Base-by-base conservation (phyloP, 208 protist genomes). In the Novymonas esmeraldas region DNA sequence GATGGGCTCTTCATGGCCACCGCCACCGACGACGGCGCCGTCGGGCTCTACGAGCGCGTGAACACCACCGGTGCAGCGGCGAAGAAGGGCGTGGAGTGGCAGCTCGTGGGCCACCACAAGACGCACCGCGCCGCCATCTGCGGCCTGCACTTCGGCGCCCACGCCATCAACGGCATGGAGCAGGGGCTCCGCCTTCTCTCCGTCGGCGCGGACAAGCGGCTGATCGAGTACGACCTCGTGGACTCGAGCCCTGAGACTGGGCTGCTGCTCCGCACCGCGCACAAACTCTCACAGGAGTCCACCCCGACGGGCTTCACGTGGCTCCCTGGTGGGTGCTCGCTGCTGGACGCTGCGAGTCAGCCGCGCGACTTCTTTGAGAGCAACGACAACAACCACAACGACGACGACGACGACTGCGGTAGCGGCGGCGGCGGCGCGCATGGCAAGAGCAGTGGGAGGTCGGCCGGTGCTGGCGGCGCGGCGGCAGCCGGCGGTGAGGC, bases 161-260 rank as follows among this genome's bases (percentile, higher is more conserved):
- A 80, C 64, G 60, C 67, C 31, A 51, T 64, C 31, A 51, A 52
- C 28, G 86, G 59, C 28, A 81, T 73, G 33, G 79, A 85, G 45
- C 60, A 58, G 22, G 66, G 65, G 28, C 62, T 85, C 29, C 82
- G 93, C 0, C 87, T 98, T 6, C 72, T 98, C 52, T 98, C 95
- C n/a, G 81, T 98, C 20, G 93, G 90, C 33, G 89, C 94, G 16
- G 97, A 98, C 76, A 90, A 96, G 70, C 70, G 84, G 9, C 74
- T 98, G 11, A 94, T 98, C 51, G 95, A 98, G 82, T 98, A 98
- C 75, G 94, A 98, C 73, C 59, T 98, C 28, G 70, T 87, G 14
- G 81, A 95, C 59, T 96, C 90, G 20, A 79, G 85, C 38, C 79
- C 95, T 10, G 84, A 93, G 64, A 87, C 62, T 14, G 97, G 97